A percentile compares a stretch with the other conserved stretches of the same genome.
Evolutionary conservation across 768 basidiomycete species (phyloP).

Genomic region (Lentinula raphanica): DNA sequence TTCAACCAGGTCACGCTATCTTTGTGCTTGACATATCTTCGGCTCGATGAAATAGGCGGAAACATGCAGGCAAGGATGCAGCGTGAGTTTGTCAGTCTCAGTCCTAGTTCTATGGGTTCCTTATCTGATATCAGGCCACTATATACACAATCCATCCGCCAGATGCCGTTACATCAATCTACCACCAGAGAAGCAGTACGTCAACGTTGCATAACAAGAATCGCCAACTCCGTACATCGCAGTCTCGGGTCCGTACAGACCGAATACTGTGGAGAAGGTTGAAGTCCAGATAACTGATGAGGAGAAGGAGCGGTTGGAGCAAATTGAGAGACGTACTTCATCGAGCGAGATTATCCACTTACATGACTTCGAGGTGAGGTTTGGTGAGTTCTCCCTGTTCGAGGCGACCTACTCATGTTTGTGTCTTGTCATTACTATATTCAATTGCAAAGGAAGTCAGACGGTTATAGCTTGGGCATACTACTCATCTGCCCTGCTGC

Average conservation of each 20-base stretch:
- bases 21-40: neutral
- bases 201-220: neutral
- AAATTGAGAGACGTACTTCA: constrained; percentile 59
- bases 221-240: neutral
- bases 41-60: constrained; percentile 52
- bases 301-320: constrained; percentile 64
- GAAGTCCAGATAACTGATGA: constrained; percentile 60
- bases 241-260: constrained; percentile 73
- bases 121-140: neutral
- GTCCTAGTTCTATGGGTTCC: neutral
- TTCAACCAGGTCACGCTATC: constrained; percentile 51
- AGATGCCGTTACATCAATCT: constrained; percentile 71
- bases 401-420: neutral
- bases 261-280: constrained; percentile 57
- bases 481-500: constrained; percentile 95
- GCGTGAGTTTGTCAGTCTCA: constrained; percentile 46
- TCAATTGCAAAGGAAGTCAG: constrained; percentile 75
- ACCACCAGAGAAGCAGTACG: constrained; percentile 81
- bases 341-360: constrained; percentile 79
- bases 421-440: neutral
- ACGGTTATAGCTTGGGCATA: constrained; percentile 92
- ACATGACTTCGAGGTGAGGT: constrained; percentile 86
- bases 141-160: constrained; percentile 81
- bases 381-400: neutral
- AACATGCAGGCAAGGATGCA: constrained; percentile 87